phyloP scores from a whole-genome alignment of 2,329 filamentous ascomycete species.

The Teratosphaeria nubilosa region DNA sequence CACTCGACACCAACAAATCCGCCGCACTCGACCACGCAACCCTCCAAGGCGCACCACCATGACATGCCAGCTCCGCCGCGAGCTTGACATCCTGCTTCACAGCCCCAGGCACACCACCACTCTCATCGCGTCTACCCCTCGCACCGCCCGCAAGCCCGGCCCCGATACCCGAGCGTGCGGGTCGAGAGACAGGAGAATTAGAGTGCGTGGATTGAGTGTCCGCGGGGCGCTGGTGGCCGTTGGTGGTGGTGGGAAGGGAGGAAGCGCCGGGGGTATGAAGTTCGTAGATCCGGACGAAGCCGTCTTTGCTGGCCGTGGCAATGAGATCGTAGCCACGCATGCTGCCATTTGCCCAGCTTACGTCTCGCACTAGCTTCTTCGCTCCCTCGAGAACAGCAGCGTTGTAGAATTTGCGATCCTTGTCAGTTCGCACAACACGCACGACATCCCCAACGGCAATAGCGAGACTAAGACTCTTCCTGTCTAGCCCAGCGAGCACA shows the following conservation, averaged over 20 bases:
- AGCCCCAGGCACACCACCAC: slow-evolving; percentile 51
- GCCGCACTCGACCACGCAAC: slow-evolving; percentile 54
- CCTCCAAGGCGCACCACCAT: slow-evolving; percentile 64
- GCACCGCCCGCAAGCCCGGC: slow-evolving; percentile 40
- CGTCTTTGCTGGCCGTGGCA: slow-evolving; percentile 88
- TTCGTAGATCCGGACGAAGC: slow-evolving; percentile 79
- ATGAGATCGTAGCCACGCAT: slow-evolving; percentile 83
- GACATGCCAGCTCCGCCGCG: slow-evolving; percentile 56
- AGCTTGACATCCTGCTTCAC: slow-evolving; percentile 54
- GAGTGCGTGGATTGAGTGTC: slow-evolving; percentile 1
- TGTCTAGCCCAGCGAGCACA: slow-evolving; percentile 68
- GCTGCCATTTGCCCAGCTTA: slow-evolving; percentile 87
- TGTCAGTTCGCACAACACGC: slow-evolving; percentile 69
- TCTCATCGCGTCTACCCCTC: slow-evolving; percentile 42
- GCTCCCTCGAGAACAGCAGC: slow-evolving; percentile 68
- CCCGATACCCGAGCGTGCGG: slow-evolving; percentile 42
- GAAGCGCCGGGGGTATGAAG: slow-evolving; percentile 50
- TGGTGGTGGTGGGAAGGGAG: slow-evolving; percentile 31
- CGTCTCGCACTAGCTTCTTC: slow-evolving; percentile 63
- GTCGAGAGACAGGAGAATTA: not conserved
- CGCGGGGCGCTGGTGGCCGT: slow-evolving; percentile 1
- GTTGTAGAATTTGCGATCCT: slow-evolving; percentile 71
- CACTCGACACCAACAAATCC: slow-evolving; percentile 63
- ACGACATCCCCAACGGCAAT: slow-evolving; percentile 79
- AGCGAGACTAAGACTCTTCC: slow-evolving; percentile 68